Evolutionary conservation across 2,329 filamentous ascomycete species (phyloP).

Genomic region (Aspergillus hortae): DNA sequence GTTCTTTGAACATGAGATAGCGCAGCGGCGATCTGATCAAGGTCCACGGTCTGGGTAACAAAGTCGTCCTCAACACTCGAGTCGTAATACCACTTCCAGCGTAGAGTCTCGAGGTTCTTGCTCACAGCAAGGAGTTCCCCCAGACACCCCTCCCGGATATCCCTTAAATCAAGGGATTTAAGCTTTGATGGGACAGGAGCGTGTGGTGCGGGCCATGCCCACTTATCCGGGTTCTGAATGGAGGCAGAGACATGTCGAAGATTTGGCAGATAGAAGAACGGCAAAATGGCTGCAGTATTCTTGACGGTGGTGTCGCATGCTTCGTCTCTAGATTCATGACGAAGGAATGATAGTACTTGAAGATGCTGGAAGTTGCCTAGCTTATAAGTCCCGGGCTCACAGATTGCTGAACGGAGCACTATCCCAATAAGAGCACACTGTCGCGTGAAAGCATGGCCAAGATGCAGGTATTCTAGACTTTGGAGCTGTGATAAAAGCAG

Average conservation of each 20-base stretch:
- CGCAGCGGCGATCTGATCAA: constrained; percentile 14
- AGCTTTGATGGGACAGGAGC: constrained; percentile 5
- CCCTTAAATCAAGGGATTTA: constrained; percentile 9
- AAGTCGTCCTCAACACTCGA: constrained; percentile 2
- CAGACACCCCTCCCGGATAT: constrained; percentile 10
- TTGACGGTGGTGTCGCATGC: constrained; percentile 1
- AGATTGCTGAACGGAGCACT: neutral
- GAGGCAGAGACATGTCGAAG: constrained; percentile 11
- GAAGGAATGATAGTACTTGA: neutral
- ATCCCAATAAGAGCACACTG: neutral
- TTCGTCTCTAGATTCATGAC: neutral
- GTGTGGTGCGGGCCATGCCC: constrained; percentile 14
- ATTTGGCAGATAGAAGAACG: constrained; percentile 18
- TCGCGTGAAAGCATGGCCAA: neutral
- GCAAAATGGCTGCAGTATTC: constrained; percentile 13
- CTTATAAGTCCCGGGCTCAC: neutral
- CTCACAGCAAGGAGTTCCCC: constrained; percentile 9
- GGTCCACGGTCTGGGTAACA: constrained; percentile 8
- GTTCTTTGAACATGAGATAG: constrained; percentile 17
- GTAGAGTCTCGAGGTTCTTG: constrained; percentile 4
- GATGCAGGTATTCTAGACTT: constrained; percentile 1
- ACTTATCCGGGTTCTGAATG: constrained; percentile 14
- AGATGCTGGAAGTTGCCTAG: neutral
- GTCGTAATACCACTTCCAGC: constrained; percentile 14
- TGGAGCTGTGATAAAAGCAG: constrained; percentile 16